These are phyloP conservation scores for Biscogniauxia sp. DNA, from an alignment of 2,329 filamentous ascomycete genomes.

Conservation along the genomic window DNA sequence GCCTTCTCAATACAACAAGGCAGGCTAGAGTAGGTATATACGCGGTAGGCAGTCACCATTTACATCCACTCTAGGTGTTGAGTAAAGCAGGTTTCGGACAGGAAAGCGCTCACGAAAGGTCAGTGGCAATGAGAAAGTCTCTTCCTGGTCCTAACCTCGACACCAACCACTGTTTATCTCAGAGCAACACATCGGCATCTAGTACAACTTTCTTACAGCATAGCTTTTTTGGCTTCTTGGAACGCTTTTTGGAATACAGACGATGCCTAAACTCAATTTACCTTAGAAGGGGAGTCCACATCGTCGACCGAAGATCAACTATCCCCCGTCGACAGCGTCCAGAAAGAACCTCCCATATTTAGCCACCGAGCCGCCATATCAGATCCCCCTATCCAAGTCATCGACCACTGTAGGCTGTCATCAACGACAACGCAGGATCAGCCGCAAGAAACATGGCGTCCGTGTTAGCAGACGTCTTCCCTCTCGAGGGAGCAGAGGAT, in stretches of 20 bases:
- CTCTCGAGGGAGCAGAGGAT: constrained; percentile 16
- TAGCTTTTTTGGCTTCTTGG: constrained; percentile 32
- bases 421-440: constrained; percentile 34
- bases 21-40: neutral
- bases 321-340: constrained; percentile 22
- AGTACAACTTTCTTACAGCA: constrained; percentile 29
- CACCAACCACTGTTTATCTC: constrained; percentile 10
- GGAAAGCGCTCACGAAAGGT: neutral
- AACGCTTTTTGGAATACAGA: constrained; percentile 38
- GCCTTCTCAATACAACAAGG: neutral
- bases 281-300: constrained; percentile 43
- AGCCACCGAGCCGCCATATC: constrained; percentile 33
- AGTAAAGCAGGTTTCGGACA: neutral
- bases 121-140: constrained; percentile 9
- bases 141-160: constrained; percentile 4
- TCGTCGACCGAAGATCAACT: constrained; percentile 36
- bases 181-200: constrained; percentile 16
- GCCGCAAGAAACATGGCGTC: constrained; percentile 33
- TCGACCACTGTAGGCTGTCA: constrained; percentile 32
- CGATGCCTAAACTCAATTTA: constrained; percentile 44
- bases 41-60: neutral
- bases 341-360: constrained; percentile 24
- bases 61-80: neutral
- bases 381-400: constrained; percentile 31
- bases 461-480: constrained; percentile 35